Base-by-base conservation (phyloP, 1,284 basidiomycete species). In the Apiotrichum veenhuisii region DNA sequence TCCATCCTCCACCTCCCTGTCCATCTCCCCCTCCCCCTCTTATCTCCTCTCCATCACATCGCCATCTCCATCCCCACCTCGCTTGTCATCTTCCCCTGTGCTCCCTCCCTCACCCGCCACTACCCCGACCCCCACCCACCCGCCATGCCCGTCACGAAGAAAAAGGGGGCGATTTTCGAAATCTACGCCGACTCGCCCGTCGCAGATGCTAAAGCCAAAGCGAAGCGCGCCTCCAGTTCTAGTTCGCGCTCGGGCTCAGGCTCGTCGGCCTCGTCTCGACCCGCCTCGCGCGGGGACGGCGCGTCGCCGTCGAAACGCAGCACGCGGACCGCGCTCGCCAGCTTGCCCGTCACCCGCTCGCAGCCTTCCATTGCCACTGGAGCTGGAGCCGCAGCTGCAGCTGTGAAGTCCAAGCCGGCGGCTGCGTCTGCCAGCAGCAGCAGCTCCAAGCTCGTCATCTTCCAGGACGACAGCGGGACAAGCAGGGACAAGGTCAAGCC, bases 81-180 rank as follows among this genome's bases (percentile, higher is more conserved):
- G 22, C 23, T 17, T 23, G 8, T 23, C 15, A 15, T 17, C n/a
- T 44, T 18, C 10, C 8, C 12, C 41, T 42, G 15, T 10, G 26
- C 23, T 44, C 22, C 7, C 17, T 14, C 22, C 42, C 42, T 42
- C 36, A 30, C 33, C 27, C 41, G 30, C 40, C 38, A 46, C 27
- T 7, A 34, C 45, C 37, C 27, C 52, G 18, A 42, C 4, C 43
- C 54, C 64, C 4, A 15, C 9, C 14, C 14, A 8, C 9, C 33
- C 33, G 33, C 20, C 44, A 77, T 77, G 76, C 76, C 76, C 26
- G 63, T 74, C 30, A 71, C 71, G 17, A 74, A 75, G 61, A 75
- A 75, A 61, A 73, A 73, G 53, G 76, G 76, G 44, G 74, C 76
- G 14, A 70, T 75, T 36, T 77, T 77, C 60, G 67, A 72, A 38